Base-by-base conservation (phyloP, 768 basidiomycete species). In the Kwoniella dendrophila region DNA sequence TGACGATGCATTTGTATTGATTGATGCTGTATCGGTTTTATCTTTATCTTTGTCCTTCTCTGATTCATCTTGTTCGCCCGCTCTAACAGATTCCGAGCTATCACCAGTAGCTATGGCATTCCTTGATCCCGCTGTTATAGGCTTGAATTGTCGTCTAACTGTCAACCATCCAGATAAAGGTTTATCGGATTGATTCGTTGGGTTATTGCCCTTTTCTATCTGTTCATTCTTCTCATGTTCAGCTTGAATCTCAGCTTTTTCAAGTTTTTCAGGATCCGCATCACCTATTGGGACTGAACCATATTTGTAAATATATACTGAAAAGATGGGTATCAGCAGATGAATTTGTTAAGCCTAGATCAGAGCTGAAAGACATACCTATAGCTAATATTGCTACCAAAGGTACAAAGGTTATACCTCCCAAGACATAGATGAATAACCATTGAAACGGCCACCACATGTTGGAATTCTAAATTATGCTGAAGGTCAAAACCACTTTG, bases 391-490 rank as follows among this genome's bases (percentile, higher is more conserved):
- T 80, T 71, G 91, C 67, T 68, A 89, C 74, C 47, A 96, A 83
- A 20, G 94, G 94, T 58, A 96, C 81, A 78, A 95, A 89, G 2
- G 94, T 95, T 65, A 96, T 63, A 44, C 92, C 94, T 56, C 94
- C 94, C 44, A 96, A 82, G 62, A 96, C 80, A 79, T 96, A 96
- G 33, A 89, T 89, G 74, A 94, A 26, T 3, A 74, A 51, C 59
- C 62, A 67, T 43, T 71, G 64, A 40, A 70, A 69, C 1, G 67
- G 63, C 69, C 67, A 68, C 67, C 72, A 73, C 71, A 73, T 73
- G 30, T 16, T 68, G 52, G 16, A 33, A 20, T 33, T 50, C 20
- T 20, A n/a, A n/a, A n/a, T n/a, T n/a, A n/a, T n/a, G n/a, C n/a
- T n/a, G n/a, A n/a, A n/a, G n/a, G n/a, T n/a, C n/a, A n/a, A n/a